A percentile compares a stretch with the other conserved stretches of the same genome.
phyloP scores from a whole-genome alignment of 345 rosid genomes.

The Sonneratia alba region DNA sequence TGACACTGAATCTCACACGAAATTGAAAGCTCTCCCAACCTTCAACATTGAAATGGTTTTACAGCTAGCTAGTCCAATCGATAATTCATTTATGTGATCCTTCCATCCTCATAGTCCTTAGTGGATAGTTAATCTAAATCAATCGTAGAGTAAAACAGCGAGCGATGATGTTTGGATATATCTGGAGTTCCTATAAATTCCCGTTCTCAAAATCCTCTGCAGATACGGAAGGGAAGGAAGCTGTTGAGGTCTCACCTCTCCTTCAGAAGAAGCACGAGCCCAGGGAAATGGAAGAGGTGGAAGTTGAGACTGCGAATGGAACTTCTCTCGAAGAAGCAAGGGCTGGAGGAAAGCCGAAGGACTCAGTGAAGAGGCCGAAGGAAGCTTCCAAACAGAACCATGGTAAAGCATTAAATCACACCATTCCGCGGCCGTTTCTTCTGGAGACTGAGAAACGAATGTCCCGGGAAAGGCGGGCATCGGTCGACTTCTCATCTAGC shows the following conservation, averaged over 20 bases:
- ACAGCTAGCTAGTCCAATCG: not conserved
- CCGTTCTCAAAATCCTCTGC: not conserved
- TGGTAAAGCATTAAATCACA: slow-evolving; percentile 11
- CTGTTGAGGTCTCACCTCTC: not conserved
- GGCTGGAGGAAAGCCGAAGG: slow-evolving; percentile 6
- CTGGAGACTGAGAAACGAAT: slow-evolving; percentile 30
- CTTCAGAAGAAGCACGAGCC: not conserved
- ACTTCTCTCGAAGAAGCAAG: not conserved
- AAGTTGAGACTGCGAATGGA: not conserved
- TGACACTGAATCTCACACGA: slow-evolving; percentile 9
- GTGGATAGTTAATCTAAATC: not conserved
- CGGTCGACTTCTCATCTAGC: slow-evolving; percentile 12
- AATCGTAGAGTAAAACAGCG: not conserved
- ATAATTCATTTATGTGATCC: not conserved
- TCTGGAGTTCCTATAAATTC: not conserved
- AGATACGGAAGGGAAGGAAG: slow-evolving; percentile 12
- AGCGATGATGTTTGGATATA: not conserved
- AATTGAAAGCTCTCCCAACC: slow-evolving; percentile 1
- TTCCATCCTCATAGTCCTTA: not conserved
- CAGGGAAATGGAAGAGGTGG: not conserved
- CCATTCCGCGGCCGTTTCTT: slow-evolving; percentile 29
- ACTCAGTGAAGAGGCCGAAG: slow-evolving; percentile 16
- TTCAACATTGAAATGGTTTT: not conserved
- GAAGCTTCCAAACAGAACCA: slow-evolving; percentile 12
- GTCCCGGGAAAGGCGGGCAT: slow-evolving; percentile 16